Evolutionary conservation across 2,329 filamentous ascomycete genomes (phyloP).

Genomic region (Aspergillus tubingensis): DNA sequence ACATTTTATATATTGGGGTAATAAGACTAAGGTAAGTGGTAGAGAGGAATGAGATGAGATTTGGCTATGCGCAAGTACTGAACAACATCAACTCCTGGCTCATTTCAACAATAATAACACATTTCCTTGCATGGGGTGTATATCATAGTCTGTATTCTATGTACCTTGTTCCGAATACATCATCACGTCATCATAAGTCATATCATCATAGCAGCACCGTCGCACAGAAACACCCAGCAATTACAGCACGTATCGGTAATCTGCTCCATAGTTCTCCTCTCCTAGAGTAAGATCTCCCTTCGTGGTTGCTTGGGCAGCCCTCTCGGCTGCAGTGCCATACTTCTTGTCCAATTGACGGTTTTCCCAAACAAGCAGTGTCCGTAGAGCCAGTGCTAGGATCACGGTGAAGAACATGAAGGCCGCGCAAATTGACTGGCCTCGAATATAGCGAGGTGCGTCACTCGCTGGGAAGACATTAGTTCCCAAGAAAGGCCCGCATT

Average conservation of each 20-base stretch:
- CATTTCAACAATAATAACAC: no score
- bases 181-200: not conserved
- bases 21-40: not conserved
- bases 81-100: no score
- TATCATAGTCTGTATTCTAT: not conserved
- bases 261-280: constrained; percentile 45
- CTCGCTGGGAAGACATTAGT: constrained; percentile 62
- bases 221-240: not conserved
- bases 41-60: not conserved
- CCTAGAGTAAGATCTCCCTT: constrained; percentile 23
- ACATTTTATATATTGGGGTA: no score
- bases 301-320: constrained; percentile 14
- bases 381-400: constrained; percentile 55
- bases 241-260: constrained; percentile 42
- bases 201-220: not conserved
- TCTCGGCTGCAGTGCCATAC: constrained; percentile 37
- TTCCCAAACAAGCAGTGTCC: constrained; percentile 59
- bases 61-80: not conserved
- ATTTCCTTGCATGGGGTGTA: no score
- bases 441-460: constrained; percentile 52
- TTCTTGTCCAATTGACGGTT: constrained; percentile 61
- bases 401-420: constrained; percentile 64
- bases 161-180: not conserved
- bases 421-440: constrained; percentile 63
- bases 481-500: constrained; percentile 64